phyloP scores from a whole-genome alignment of 768 basidiomycete species.

The Lentinula edodes region DNA sequence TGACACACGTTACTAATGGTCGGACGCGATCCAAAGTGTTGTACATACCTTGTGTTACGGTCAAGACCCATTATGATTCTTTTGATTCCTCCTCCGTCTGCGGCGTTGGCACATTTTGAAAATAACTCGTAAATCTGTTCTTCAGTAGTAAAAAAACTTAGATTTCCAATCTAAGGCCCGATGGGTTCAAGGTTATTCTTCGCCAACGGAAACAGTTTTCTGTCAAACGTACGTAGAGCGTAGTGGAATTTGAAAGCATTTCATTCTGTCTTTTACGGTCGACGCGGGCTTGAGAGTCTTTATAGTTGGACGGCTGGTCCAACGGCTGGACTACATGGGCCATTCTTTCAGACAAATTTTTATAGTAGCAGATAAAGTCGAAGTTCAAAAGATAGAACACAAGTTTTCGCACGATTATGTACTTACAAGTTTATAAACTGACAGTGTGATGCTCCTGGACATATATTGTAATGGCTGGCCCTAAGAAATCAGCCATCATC shows the following conservation, averaged over 20 bases:
- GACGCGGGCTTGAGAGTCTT: slow-evolving; percentile 83
- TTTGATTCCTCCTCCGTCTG: slow-evolving; percentile 87
- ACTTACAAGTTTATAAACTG: no score
- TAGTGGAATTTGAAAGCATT: slow-evolving; percentile 76
- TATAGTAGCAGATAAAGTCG: slow-evolving; percentile 1
- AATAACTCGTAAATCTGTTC: slow-evolving; percentile 95
- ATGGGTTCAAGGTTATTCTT: neutral
- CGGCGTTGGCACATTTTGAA: slow-evolving; percentile 81
- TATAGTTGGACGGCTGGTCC: slow-evolving; percentile 96
- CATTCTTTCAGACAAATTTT: slow-evolving; percentile 38
- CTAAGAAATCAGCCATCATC: slow-evolving; percentile 48
- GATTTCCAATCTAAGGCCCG: slow-evolving; percentile 69
- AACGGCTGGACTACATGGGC: slow-evolving; percentile 79
- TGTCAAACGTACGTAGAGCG: slow-evolving; percentile 73
- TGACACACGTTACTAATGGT: neutral
- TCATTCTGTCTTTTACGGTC: slow-evolving; percentile 78
- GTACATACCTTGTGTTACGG: slow-evolving; percentile 70
- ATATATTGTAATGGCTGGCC: neutral
- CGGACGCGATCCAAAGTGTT: neutral
- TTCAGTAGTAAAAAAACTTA: slow-evolving; percentile 93
- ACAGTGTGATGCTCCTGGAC: neutral
- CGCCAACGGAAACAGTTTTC: slow-evolving; percentile 16
- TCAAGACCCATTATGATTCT: slow-evolving; percentile 95
- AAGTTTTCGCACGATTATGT: slow-evolving; percentile 18
- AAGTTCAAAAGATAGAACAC: slow-evolving; percentile 6